Conservation (phyloP, 305 asterid species). For the Fraxinus sp. region DNA sequence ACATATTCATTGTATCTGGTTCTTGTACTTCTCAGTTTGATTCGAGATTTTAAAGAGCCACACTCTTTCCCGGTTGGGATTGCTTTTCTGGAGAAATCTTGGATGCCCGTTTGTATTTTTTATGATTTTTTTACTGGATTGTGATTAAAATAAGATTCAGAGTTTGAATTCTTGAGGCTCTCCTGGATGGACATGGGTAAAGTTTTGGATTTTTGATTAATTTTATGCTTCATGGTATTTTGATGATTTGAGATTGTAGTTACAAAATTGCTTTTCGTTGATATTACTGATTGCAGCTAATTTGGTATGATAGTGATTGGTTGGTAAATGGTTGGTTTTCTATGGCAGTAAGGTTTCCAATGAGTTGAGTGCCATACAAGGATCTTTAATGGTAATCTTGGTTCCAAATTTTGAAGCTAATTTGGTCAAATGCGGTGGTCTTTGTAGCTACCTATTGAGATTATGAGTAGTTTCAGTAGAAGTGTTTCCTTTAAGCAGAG, state of each 20-base stretch:
- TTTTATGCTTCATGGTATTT: not conserved
- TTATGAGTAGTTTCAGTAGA: conserved; percentile 50
- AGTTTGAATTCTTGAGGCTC: conserved; percentile 13
- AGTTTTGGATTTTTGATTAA: not conserved
- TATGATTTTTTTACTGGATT: conserved; percentile 6
- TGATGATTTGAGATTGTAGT: conserved; percentile 3
- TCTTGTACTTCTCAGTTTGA: conserved; percentile 13
- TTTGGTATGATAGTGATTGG: conserved; percentile 19
- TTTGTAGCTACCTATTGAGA: conserved; percentile 28
- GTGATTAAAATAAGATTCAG: conserved; percentile 13
- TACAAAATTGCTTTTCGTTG: conserved; percentile 7
- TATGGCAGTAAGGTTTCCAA: conserved; percentile 20
- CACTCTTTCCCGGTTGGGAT: conserved; percentile 3
- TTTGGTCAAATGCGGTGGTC: conserved; percentile 14
- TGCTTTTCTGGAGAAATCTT: conserved; percentile 14
- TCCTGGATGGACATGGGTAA: conserved; percentile 1
- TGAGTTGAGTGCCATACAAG: conserved; percentile 13
- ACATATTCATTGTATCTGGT: conserved; percentile 20
- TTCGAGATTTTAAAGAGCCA: conserved; percentile 22
- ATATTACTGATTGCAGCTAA: conserved; percentile 6
- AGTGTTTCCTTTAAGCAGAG: conserved; percentile 58
- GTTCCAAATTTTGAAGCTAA: conserved; percentile 7
- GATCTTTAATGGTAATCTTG: not conserved
- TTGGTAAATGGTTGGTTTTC: conserved; percentile 19
- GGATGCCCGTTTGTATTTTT: conserved; percentile 24